Conservation (phyloP, 164 flowering plant genomes). For the Echeveria elegans region DNA sequence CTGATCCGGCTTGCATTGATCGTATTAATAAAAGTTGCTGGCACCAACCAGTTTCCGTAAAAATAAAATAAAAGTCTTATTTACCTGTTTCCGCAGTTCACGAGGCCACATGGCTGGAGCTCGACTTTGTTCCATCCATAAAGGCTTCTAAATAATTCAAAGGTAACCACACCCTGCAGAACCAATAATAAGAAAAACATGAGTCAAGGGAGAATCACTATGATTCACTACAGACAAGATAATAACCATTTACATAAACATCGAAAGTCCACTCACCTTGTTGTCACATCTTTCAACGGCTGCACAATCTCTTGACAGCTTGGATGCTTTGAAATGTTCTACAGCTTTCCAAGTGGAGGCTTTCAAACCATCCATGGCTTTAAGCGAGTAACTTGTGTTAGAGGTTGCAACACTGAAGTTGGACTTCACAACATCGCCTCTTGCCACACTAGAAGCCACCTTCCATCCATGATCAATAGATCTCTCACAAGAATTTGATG, state of each 20-base stretch:
- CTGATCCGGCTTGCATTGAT: too few species aligned
- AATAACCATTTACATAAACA: constrained; percentile 9
- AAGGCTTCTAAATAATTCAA: constrained; percentile 70
- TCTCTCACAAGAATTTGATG: constrained; percentile 9
- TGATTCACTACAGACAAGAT: background rate
- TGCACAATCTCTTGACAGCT: constrained; percentile 26
- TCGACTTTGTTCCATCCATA: constrained; percentile 66
- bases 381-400: constrained; percentile 17
- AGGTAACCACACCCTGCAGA: constrained; percentile 58
- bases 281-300: constrained; percentile 6
- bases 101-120: constrained; percentile 71
- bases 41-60: too few species aligned
- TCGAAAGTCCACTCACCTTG: constrained; percentile 32
- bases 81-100: constrained; percentile 93
- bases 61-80: too few species aligned
- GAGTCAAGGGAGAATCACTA: background rate
- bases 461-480: background rate
- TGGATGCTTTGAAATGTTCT: constrained; percentile 50
- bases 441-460: constrained; percentile 13
- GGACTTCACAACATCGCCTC: constrained; percentile 15
- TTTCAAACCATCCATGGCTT: constrained; percentile 37
- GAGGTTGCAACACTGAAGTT: constrained; percentile 10
- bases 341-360: constrained; percentile 53
- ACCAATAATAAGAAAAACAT: constrained; percentile 10
- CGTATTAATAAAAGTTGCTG: too few species aligned